Conservation (phyloP, 768 basidiomycete species). For the Suillus luteus region DNA sequence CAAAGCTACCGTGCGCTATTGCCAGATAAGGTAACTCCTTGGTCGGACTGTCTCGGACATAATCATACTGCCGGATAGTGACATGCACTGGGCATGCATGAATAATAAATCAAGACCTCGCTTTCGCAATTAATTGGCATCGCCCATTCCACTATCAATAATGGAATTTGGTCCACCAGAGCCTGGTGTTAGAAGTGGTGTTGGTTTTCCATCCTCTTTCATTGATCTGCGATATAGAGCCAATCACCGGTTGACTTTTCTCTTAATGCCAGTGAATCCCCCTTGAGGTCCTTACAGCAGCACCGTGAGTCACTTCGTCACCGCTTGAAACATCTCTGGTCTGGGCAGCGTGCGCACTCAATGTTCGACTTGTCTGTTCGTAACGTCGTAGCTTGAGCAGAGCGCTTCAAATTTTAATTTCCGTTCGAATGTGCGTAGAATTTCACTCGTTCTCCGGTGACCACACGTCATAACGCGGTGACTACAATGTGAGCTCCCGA, state of each 20-base stretch:
- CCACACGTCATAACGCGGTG: not conserved
- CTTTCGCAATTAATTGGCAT: too few species aligned
- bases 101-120: not conserved
- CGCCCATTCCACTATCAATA: too few species aligned
- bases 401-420: not conserved
- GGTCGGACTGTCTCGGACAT: too few species aligned
- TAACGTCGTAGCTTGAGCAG: not conserved
- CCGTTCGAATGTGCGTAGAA: not conserved
- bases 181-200: not conserved
- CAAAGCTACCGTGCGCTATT: slow-evolving; percentile 9
- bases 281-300: too few species aligned
- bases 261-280: not conserved
- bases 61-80: too few species aligned
- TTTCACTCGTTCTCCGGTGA: not conserved
- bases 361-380: not conserved
- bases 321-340: not conserved
- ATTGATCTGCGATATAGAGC: not conserved
- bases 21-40: slow-evolving; percentile 8
- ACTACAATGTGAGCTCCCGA: too few species aligned
- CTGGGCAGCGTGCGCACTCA: not conserved
- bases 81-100: too few species aligned
- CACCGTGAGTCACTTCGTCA: not conserved
- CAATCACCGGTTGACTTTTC: not conserved
- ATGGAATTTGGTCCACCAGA: too few species aligned
- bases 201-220: not conserved